Base-by-base conservation (phyloP, 1,139 yeast genomes). In the Blastobotrys raffinosifermentans region DNA sequence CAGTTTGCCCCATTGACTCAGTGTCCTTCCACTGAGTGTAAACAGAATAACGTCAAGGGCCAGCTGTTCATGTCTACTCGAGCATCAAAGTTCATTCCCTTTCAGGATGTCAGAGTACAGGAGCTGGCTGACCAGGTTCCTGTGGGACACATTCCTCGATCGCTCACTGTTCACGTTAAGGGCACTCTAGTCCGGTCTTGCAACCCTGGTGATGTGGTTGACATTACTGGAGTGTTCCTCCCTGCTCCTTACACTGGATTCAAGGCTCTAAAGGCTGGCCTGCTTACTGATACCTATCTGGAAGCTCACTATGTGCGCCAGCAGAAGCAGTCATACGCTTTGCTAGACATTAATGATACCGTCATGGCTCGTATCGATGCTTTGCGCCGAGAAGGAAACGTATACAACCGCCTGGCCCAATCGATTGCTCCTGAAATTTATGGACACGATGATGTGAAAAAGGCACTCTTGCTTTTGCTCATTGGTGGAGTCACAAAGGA, bases 401-500 rank as follows among this genome's bases (percentile, higher is more conserved):
- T 82, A 25, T 93, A 91, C 63, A 80, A 81, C 38, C 74, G 81
- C 46, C 68, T 93, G 44, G 87, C 98, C 14, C 70, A 72, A 53
- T 85, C 96, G 0, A 91, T 93, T 61, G 98, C 99, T 0, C 99
- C 99, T 0, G 98, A 93, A 67, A 93, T 93, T 57, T 93, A 72
- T 53, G 98, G 98, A 26, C 95, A 91, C 56, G 69, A 77, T 33
- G 98, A 93, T 61, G 87, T 93, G 45, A 93, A 93, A 61, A 93
- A 91, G 63, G 89, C 96, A 7, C 67, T 93, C 41, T 65, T 93
- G 32, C 65, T 93, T 45, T 69, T 91, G 41, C 69, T 93, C 33
- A 87, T 93, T 50, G 96, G 98, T 41, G 98, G 98, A 56, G 97
- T 89, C 22, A 84, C 94, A 38, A 93, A 93, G 60, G 85, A 79